Base-by-base conservation (phyloP, 106 monocot species). In the Iris macrosiphon region DNA sequence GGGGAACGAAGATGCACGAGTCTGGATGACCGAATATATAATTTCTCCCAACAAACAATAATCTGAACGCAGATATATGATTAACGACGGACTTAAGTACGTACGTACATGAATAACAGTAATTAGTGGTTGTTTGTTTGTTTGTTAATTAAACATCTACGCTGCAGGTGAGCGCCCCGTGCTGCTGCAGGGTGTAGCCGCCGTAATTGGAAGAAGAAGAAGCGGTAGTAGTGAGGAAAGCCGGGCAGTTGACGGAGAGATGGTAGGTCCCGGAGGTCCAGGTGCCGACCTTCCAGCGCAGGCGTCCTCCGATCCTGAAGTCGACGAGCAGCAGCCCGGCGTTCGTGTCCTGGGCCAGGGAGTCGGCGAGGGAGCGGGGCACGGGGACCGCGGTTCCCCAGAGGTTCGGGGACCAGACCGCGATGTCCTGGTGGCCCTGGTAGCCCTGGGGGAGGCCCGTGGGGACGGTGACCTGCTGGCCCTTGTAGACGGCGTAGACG, bases 261-360 rank as follows among this genome's bases (percentile, higher is more conserved):
- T 76, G 69, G 48, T 80, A 77, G 53, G 34, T 47, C 16, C 61
- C 76, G 37, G 85, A 86, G 24, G 64, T 53, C 80, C 80, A 86
- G 37, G 50, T 64, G 8, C 85, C 85, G 9, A 86, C 85, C 55
- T 77, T 86, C 85, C 85, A 86, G 43, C 76, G 20, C 48, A 86
- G 25, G 25, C 26, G 26, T 4, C 85, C 85, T 5, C 62, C 49
- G 20, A 86, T 18, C 57, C 45, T 80, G 2, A 86, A 49, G 24
- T 73, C 40, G 23, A 86, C 10, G 30, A 80, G 30, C 1, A 80
- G 0, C 46, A 51, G 29, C 11, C 80, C 85, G 2, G 70, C 77
- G 14, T 27, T 55, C 39, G 57, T 30, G 40, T 86, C 85, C 48
- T 73, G 53, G 7, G 17, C 45, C 2, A 77, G 21, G 11, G 49